Conservation (phyloP, 495 filamentous ascomycete genomes). For the Aspergillus egyptiacus region DNA sequence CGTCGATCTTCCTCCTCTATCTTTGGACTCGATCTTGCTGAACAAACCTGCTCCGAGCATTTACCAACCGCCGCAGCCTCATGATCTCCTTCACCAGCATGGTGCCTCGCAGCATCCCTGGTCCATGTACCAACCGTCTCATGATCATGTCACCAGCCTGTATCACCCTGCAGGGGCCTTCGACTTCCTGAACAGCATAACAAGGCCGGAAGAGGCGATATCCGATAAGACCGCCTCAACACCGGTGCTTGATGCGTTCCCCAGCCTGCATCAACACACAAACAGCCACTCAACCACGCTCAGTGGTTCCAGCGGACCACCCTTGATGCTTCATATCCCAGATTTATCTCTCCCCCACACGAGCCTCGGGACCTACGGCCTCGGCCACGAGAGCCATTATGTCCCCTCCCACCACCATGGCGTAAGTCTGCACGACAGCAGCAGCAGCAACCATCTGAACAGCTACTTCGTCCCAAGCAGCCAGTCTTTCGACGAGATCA, state of each 20-base stretch:
- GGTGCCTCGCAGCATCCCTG: constrained; percentile 31
- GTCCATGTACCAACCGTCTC: constrained; percentile 33
- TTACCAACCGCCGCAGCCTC: constrained; percentile 32
- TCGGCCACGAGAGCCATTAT: constrained; percentile 35
- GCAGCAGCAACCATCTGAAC: constrained; percentile 30
- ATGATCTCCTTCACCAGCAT: constrained; percentile 30
- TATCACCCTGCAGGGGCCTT: constrained; percentile 32
- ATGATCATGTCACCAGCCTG: constrained; percentile 35
- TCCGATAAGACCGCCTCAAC: constrained; percentile 37
- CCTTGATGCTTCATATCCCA: constrained; percentile 38
- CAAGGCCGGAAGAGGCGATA: constrained; percentile 33
- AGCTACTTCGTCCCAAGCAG: constrained; percentile 29
- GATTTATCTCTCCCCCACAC: constrained; percentile 35
- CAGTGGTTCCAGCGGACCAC: constrained; percentile 26
- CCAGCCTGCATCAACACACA: constrained; percentile 28
- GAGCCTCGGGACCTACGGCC: constrained; percentile 27
- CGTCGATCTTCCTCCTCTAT: constrained; percentile 38
- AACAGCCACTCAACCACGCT: constrained; percentile 31
- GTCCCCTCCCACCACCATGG: constrained; percentile 30
- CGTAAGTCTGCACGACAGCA: constrained; percentile 34
- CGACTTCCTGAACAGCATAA: constrained; percentile 36
- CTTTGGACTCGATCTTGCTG: constrained; percentile 35
- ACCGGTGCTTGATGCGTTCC: constrained; percentile 39
- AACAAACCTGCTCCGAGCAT: constrained; percentile 29
- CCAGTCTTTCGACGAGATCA: constrained; percentile 36